phyloP scores from a whole-genome alignment of 352 stramenopile species.

The Phytophthora fragariaefolia region DNA sequence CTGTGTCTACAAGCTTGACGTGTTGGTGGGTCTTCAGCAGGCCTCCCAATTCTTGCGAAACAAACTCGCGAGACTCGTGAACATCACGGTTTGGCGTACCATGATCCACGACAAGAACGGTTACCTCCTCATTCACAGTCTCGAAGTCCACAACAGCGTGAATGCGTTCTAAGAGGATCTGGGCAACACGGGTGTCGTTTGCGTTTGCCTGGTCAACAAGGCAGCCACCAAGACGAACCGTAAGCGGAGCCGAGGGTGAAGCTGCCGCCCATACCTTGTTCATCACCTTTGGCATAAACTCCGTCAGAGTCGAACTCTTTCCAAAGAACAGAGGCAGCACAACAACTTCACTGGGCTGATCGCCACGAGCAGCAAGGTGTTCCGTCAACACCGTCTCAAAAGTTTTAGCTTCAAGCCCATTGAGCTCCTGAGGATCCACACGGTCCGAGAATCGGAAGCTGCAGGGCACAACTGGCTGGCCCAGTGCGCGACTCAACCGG shows the following conservation, averaged over 20 bases:
- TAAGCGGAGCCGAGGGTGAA: slow-evolving; percentile 27
- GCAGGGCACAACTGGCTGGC: slow-evolving; percentile 64
- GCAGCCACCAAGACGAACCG: slow-evolving; percentile 54
- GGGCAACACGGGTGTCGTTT: slow-evolving; percentile 62
- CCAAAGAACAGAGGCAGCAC: slow-evolving; percentile 87
- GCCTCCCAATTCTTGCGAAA: slow-evolving; percentile 57
- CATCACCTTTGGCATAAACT: slow-evolving; percentile 73
- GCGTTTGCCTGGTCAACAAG: slow-evolving; percentile 62
- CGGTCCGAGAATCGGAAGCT: slow-evolving; percentile 84
- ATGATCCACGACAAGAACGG: slow-evolving; percentile 79
- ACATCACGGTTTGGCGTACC: slow-evolving; percentile 75
- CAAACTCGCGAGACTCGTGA: slow-evolving; percentile 67
- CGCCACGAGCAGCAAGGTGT: slow-evolving; percentile 38
- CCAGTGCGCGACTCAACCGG: slow-evolving; percentile 63
- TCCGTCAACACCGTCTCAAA: slow-evolving; percentile 69
- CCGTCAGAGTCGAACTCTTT: slow-evolving; percentile 74
- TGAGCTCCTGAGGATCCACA: slow-evolving; percentile 61
- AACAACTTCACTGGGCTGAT: slow-evolving; percentile 43
- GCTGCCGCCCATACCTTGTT: slow-evolving; percentile 47
- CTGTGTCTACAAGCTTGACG: slow-evolving; percentile 58
- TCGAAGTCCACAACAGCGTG: slow-evolving; percentile 42
- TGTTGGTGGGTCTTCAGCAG: slow-evolving; percentile 42
- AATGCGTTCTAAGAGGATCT: slow-evolving; percentile 69
- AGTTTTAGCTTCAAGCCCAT: slow-evolving; percentile 69
- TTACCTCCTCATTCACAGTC: slow-evolving; percentile 40